Conservation (phyloP, 306 rosid genomes). For the Vigna trinervia region DNA sequence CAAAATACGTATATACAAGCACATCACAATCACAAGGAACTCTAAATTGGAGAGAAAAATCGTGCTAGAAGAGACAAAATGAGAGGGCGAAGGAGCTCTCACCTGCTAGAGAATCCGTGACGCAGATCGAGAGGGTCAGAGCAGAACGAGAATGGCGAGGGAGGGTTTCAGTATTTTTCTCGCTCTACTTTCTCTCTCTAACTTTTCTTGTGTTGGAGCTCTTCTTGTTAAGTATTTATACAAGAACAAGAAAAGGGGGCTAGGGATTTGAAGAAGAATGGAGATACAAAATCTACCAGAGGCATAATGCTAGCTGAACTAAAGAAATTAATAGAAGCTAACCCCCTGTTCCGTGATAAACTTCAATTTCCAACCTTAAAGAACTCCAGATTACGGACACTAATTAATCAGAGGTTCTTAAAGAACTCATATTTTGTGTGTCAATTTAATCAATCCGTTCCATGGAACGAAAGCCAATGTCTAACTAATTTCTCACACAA, state of each 20-base stretch:
- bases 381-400: constrained; percentile 94
- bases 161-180: constrained; percentile 57
- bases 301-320: constrained; percentile 97
- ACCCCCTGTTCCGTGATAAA: constrained; percentile 97
- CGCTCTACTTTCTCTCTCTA: constrained; percentile 83
- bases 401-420: constrained; percentile 93
- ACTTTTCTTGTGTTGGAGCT: constrained; percentile 53
- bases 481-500: no score
- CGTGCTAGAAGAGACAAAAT: constrained; percentile 34
- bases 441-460: constrained; percentile 27
- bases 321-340: constrained; percentile 96
- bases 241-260: constrained; percentile 46
- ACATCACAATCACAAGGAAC: constrained; percentile 35
- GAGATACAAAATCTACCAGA: constrained; percentile 91
- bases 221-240: constrained; percentile 79
- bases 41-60: constrained; percentile 39
- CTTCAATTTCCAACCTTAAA: constrained; percentile 96
- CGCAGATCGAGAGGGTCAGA: constrained; percentile 79
- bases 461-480: no score
- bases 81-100: background rate
- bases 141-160: constrained; percentile 48
- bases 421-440: constrained; percentile 20
- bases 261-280: constrained; percentile 82
- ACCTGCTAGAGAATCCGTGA: constrained; percentile 37
- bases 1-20: background rate